These are phyloP conservation scores for Hypoxylon crocopeplum DNA, from an alignment of 495 filamentous ascomycete species.

Conservation along the genomic window DNA sequence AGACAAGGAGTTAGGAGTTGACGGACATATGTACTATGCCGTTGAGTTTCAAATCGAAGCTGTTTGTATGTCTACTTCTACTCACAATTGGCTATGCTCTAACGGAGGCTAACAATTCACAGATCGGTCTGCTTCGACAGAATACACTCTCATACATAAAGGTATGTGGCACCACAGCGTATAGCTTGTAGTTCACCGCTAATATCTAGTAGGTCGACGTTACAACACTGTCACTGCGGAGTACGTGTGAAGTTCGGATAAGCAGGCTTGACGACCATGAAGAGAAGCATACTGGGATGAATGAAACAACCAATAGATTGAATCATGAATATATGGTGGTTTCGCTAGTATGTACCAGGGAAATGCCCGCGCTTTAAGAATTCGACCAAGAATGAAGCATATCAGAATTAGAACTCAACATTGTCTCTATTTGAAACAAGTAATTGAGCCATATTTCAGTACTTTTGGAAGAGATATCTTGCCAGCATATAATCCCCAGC, in stretches of 20 bases:
- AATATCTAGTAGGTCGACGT: conserved; percentile 20
- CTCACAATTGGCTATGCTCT: background rate
- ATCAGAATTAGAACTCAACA: too few relatives aligned
- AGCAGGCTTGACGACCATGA: background rate
- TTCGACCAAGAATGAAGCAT: too few relatives aligned
- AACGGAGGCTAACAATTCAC: background rate
- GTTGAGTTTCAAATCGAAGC: conserved; percentile 40
- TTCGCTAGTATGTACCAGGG: too few relatives aligned
- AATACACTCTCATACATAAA: conserved; percentile 45
- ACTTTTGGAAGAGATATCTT: background rate
- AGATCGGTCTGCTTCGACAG: conserved; percentile 42
- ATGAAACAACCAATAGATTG: background rate
- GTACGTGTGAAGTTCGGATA: conserved; percentile 34
- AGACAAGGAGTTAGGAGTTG: conserved; percentile 24
- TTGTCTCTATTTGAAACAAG: too few relatives aligned
- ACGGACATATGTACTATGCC: conserved; percentile 43
- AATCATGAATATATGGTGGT: background rate
- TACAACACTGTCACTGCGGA: conserved; percentile 45
- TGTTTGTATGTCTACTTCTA: conserved; percentile 12
- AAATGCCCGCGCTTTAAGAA: too few relatives aligned
- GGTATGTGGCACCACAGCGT: conserved; percentile 10
- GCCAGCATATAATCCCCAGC: too few relatives aligned
- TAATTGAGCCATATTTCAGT: background rate
- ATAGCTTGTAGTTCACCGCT: background rate
- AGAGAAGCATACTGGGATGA: background rate